Evolutionary conservation across 2,329 filamentous ascomycete species (phyloP), one percentile per base, ranked within the genome.

Genomic region (Epichloe uncinata): DNA sequence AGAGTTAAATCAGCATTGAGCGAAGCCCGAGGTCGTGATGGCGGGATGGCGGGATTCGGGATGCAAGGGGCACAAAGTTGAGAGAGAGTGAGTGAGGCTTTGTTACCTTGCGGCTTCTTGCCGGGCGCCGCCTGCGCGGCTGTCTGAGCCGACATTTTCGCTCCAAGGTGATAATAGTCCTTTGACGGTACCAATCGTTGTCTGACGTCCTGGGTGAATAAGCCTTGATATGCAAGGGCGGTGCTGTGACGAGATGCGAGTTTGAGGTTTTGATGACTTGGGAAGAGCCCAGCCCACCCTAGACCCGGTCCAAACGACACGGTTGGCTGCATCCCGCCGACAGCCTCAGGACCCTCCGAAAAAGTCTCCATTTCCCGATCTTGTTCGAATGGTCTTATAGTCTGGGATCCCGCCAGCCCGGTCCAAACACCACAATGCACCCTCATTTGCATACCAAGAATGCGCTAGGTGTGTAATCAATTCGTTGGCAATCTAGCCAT

Each of bases 361-460:
- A 42, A 42, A 41, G 8, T 42, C 20, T 16, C 5, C 40, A n/a
- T 37, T 37, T n/a, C 13, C 35, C 35, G 0, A n/a, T 22, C 18
- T 18, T 42, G 11, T 22, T 26, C 35, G 3, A 38, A 46, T 38
- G 45, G 13, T 33, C 15, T 33, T 7, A 18, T 40, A 38, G 30
- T 13, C 30, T 8, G 9, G 1, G 22, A 26, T 26, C 22, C 7
- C 22, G 22, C 22, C 22, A 26, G 22, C 22, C 22, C 7, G 22
- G 12, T 5, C 15, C 11, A 22, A 7, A 15, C 15, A 6, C 1
- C 51, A 65, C 79, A 60, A 98, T 98, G 93, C 93, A 98, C 87
- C 94, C 93, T 49, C 91, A 96, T 72, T 73, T 98, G 2, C 90
- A 97, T 65, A 95, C 88, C 30, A 88, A 93, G 66, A 84, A 95